Conservation (phyloP, 2,329 filamentous ascomycete species). For the Cryoendolithus antarcticus region DNA sequence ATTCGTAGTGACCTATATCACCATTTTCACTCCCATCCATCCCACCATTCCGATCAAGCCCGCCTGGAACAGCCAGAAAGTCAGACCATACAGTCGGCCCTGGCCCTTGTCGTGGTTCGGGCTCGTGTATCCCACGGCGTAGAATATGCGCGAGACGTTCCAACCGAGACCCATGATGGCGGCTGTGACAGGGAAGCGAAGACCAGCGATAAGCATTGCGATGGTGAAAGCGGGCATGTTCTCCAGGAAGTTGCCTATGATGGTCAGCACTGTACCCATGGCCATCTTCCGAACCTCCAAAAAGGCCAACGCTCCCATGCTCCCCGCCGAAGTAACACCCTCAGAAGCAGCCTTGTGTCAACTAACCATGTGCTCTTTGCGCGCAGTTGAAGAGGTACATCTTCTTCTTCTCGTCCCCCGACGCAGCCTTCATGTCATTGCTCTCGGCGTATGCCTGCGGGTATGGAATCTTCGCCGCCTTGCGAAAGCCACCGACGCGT, state of each 20-base stretch:
- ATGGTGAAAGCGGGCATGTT: conserved; percentile 41
- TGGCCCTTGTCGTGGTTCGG: conserved; percentile 27
- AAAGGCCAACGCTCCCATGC: no score
- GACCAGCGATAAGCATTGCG: conserved; percentile 40
- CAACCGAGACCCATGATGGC: conserved; percentile 37
- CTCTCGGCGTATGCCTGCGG: conserved; percentile 47
- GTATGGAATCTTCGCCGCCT: conserved; percentile 41
- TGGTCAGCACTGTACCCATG: neutral
- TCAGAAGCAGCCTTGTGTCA: conserved; percentile 26
- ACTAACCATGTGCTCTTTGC: conserved; percentile 34
- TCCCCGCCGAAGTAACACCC: no score
- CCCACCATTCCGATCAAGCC: conserved; percentile 19
- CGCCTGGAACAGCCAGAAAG: conserved; percentile 20
- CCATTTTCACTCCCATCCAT: conserved; percentile 19
- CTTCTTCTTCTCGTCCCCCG: conserved; percentile 28
- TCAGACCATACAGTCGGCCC: conserved; percentile 29
- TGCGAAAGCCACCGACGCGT: conserved; percentile 36
- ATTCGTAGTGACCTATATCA: conserved; percentile 8
- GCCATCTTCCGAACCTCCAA: neutral
- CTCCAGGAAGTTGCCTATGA: conserved; percentile 48
- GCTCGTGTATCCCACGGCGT: conserved; percentile 35
- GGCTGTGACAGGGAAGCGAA: conserved; percentile 39
- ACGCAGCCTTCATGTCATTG: conserved; percentile 36
- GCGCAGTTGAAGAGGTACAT: conserved; percentile 39
- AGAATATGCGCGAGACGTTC: conserved; percentile 38